Base-by-base conservation (phyloP, 2,329 filamentous ascomycete species). In the Paramyrothecium sp. region DNA sequence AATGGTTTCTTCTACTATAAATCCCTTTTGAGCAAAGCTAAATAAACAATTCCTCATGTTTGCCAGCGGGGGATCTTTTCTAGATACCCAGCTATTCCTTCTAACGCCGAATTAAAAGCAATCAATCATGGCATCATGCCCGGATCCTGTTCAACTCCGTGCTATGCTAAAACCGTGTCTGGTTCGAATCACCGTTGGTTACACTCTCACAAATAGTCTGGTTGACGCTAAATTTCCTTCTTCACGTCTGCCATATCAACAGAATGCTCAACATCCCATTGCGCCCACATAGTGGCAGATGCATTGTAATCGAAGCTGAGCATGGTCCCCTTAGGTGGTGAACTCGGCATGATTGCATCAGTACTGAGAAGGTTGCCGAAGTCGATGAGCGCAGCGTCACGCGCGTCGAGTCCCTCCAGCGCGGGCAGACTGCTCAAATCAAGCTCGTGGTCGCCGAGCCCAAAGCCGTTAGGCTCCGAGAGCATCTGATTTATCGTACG, bases 401-500 rank as follows among this genome's bases (percentile, higher is more conserved):
- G 69, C 55, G 69, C 70, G 46, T 75, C 75, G 2, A 78, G 63
- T 55, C 69, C 70, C 44, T 75, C 75, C 2, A 79, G 63, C n/a
- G 71, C 63, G 4, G 74, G 74, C 33, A 81, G 60, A 56, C 60
- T 70, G 54, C 67, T 69, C 26, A 82, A 67, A 56, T 82, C 79
- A 12, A 83, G 63, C 46, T 81, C 76, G 23, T 76, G 57, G 69
- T 75, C 38, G 67, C 75, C 60, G 65, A 74, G 11, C 71, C 73
- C 64, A 63, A 83, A 79, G 48, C 77, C 69, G 55, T 79, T 76
- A 11, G 75, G 76, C 59, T 88, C 83, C 8, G 82, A 86, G 20
- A 90, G 76, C 59, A 91, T 77, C 63, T 89, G 82, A 61, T 82
- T 84, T 38, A 91, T 79, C 21, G 86, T 84, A 41, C 82, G 79